These are phyloP conservation scores for Arabis alpina DNA, from an alignment of 345 rosid genomes.

Conservation along the genomic window DNA sequence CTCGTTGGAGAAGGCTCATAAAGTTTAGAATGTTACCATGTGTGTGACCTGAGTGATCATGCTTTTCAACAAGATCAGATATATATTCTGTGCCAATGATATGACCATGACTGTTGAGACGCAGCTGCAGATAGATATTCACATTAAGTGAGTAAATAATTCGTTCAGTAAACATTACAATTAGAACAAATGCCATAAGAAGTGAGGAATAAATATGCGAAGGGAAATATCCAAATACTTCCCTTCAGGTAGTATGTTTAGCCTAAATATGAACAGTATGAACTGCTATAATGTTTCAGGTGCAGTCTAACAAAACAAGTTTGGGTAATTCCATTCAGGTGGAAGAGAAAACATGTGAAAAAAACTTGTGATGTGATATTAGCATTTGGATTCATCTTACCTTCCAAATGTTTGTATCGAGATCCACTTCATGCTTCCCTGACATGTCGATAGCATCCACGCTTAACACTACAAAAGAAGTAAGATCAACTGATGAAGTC, in stretches of 20 bases:
- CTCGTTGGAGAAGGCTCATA: neutral
- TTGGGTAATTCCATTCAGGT: neutral
- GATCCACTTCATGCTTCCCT: conserved; percentile 99
- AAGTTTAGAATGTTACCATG: conserved; percentile 64
- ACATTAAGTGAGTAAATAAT: conserved; percentile 35
- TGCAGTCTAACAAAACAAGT: neutral
- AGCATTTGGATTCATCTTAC: conserved; percentile 49
- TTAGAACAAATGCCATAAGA: neutral
- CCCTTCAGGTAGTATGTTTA: neutral
- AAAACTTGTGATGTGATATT: conserved; percentile 9
- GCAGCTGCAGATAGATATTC: conserved; percentile 76
- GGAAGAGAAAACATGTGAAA: conserved; percentile 20
- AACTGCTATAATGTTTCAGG: neutral
- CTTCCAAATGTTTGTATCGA: conserved; percentile 97
- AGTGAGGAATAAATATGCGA: neutral
- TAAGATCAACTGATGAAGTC: conserved; percentile 15
- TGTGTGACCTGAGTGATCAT: conserved; percentile 54
- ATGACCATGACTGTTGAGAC: conserved; percentile 79
- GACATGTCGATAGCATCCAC: conserved; percentile 99
- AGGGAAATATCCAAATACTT: conserved; percentile 15
- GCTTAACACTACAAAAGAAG: conserved; percentile 68
- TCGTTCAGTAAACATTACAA: conserved; percentile 14
- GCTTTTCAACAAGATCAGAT: conserved; percentile 94
- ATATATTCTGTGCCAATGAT: conserved; percentile 90
- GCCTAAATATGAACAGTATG: neutral